A percentile compares a stretch with the other conserved stretches of the same genome.
Evolutionary conservation across 257 asterid genomes (phyloP).

Genomic region (Lavandula angustifolia): DNA sequence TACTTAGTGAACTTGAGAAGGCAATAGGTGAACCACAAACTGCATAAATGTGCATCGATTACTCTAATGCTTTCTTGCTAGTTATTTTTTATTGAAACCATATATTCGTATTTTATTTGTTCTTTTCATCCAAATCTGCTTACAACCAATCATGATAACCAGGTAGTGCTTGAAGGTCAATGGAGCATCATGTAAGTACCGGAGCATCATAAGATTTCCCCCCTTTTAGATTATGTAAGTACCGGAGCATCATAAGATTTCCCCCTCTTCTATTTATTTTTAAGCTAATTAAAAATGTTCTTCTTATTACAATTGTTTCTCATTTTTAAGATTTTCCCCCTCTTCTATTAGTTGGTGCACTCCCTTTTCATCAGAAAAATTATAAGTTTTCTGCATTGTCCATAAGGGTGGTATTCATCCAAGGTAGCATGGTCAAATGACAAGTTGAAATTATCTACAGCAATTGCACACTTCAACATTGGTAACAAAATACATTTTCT

Average conservation of each 20-base stretch:
- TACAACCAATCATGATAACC: slow-evolving; percentile 30
- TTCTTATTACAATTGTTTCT: neutral
- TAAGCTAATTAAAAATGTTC: neutral
- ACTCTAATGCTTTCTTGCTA: neutral
- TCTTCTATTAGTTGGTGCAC: too few species aligned
- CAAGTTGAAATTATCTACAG: too few species aligned
- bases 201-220: too few species aligned
- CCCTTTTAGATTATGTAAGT: neutral
- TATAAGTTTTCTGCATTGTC: too few species aligned
- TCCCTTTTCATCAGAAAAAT: too few species aligned
- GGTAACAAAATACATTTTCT: too few species aligned
- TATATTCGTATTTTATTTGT: slow-evolving; percentile 14
- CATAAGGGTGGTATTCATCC: too few species aligned
- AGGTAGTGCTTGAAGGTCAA: slow-evolving; percentile 96
- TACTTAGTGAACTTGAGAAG: slow-evolving; percentile 6
- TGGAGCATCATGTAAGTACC: too few species aligned
- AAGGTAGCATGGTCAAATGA: too few species aligned
- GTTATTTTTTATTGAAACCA: neutral
- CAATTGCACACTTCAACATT: too few species aligned
- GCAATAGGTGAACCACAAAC: neutral
- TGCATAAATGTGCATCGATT: neutral
- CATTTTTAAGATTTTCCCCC: too few species aligned
- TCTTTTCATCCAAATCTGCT: slow-evolving; percentile 28
- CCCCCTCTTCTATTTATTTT: neutral
- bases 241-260: slow-evolving; percentile 6